phyloP scores from a whole-genome alignment of 345 rosid species.

The Eucalyptus cloeziana region DNA sequence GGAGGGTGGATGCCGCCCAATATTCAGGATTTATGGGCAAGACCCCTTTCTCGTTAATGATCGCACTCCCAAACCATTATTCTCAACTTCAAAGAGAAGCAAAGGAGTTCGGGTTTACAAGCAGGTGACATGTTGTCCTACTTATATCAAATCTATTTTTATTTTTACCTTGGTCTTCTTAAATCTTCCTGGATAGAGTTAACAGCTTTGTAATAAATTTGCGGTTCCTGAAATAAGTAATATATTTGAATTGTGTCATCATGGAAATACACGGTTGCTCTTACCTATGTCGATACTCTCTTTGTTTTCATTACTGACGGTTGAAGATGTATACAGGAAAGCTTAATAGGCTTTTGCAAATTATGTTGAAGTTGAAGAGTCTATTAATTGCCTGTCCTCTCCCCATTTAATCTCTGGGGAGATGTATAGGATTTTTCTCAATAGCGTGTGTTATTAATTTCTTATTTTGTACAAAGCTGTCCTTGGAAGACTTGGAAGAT shows the following conservation, averaged over 20 bases:
- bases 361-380: background rate
- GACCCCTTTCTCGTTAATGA: slow-evolving; percentile 63
- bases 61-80: slow-evolving; percentile 40
- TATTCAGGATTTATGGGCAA: slow-evolving; percentile 81
- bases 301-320: background rate
- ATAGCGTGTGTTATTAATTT: background rate
- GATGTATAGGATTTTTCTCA: background rate
- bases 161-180: background rate
- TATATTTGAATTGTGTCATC: background rate
- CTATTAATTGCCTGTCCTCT: background rate
- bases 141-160: background rate
- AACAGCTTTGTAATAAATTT: background rate
- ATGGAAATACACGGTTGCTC: background rate
- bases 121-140: slow-evolving; percentile 38
- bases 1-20: slow-evolving; percentile 77
- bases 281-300: background rate
- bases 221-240: background rate
- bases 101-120: slow-evolving; percentile 53
- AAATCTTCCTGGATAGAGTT: background rate
- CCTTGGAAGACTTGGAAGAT: background rate
- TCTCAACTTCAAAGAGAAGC: slow-evolving; percentile 54
- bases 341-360: background rate
- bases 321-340: background rate
- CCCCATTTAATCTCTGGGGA: background rate
- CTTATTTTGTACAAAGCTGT: background rate